phyloP scores from a whole-genome alignment of 2,329 filamentous ascomycete species.

The Scedosporium boydii region DNA sequence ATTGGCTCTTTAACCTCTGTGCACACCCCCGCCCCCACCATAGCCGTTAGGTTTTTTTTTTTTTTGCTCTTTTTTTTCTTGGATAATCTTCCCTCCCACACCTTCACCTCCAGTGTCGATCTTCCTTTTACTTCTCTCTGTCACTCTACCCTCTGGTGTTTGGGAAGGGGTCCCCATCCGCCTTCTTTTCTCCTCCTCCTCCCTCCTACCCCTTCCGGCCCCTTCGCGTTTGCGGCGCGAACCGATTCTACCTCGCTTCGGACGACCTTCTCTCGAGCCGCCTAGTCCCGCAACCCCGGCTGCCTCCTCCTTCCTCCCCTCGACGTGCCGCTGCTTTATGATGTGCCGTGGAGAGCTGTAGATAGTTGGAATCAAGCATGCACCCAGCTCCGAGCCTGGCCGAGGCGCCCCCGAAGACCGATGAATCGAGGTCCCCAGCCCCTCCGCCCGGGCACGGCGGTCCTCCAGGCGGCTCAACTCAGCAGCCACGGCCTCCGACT shows the following conservation, averaged over 20 bases:
- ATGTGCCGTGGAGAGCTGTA: conserved; percentile 3
- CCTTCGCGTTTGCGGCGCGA: not conserved
- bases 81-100: not conserved
- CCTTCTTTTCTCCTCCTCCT: conserved; percentile 8
- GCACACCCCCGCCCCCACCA: conserved; percentile 7
- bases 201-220: not conserved
- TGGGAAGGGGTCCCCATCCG: conserved; percentile 6
- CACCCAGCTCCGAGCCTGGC: conserved; percentile 28
- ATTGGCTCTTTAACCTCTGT: conserved; percentile 1
- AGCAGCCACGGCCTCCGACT: conserved; percentile 13
- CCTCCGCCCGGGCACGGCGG: conserved; percentile 11
- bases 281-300: conserved; percentile 8
- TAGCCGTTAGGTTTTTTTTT: not conserved
- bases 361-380: conserved; percentile 18
- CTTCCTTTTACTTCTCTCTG: conserved; percentile 4
- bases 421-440: conserved; percentile 15
- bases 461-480: conserved; percentile 14
- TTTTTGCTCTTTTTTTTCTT: not conserved
- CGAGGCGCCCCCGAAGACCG: conserved; percentile 20
- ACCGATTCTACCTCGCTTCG: not conserved
- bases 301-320: conserved; percentile 1
- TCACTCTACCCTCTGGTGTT: conserved; percentile 2
- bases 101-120: conserved; percentile 11
- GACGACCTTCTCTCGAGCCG: conserved; percentile 8
- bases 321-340: conserved; percentile 5